These are phyloP conservation scores for Leptographium procerum DNA, from an alignment of 2,329 filamentous ascomycete genomes.

Conservation along the genomic window DNA sequence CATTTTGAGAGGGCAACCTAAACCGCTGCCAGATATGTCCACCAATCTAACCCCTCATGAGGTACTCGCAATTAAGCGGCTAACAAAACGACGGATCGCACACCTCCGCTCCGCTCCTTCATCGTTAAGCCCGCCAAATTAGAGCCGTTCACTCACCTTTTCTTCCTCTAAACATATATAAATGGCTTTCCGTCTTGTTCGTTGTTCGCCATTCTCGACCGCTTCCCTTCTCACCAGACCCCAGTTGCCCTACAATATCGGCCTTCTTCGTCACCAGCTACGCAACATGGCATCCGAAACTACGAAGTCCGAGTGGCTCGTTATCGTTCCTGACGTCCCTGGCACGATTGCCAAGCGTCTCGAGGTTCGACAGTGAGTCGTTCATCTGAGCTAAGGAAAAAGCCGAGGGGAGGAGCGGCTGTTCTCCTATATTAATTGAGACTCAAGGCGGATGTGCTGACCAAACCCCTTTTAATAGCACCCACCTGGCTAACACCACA, in stretches of 20 bases:
- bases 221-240: neutral
- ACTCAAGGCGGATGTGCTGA: neutral
- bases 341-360: slow-evolving; percentile 49
- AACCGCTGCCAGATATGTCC: neutral
- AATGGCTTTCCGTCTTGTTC: slow-evolving; percentile 2
- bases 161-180: neutral
- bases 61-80: too few relatives aligned
- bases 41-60: neutral
- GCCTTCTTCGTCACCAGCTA: neutral
- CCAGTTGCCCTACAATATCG: neutral
- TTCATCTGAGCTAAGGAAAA: neutral
- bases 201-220: neutral
- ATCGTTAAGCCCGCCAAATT: too few relatives aligned
- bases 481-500: slow-evolving; percentile 47
- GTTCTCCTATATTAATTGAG: neutral
- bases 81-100: neutral
- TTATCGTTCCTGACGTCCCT: slow-evolving; percentile 56
- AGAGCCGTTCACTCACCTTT: neutral
- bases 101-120: neutral
- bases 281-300: slow-evolving; percentile 19
- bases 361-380: slow-evolving; percentile 44
- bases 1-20: neutral
- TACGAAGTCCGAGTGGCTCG: slow-evolving; percentile 50
- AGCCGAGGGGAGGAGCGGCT: neutral
- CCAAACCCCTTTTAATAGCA: slow-evolving; percentile 16